These are phyloP conservation scores for Aegle marmelos DNA, from an alignment of 345 rosid species.

Conservation along the genomic window DNA sequence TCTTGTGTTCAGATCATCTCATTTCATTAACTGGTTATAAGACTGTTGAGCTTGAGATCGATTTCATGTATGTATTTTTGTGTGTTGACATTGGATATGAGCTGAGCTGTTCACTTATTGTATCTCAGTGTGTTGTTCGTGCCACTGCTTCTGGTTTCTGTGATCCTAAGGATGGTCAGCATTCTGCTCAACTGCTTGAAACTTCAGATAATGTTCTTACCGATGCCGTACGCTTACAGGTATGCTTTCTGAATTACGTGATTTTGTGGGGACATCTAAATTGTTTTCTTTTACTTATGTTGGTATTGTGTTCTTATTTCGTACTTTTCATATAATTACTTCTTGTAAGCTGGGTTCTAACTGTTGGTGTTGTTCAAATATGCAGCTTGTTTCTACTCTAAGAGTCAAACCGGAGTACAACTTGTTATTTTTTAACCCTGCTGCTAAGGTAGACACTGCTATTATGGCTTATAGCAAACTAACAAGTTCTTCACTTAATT, in stretches of 20 bases:
- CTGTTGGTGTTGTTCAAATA: slow-evolving; percentile 23
- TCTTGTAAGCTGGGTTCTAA: slow-evolving; percentile 10
- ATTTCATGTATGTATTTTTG: background rate
- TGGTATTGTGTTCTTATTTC: background rate
- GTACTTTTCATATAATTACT: background rate
- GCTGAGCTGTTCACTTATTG: slow-evolving; percentile 25
- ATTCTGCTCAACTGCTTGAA: slow-evolving; percentile 41
- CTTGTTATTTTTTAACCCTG: slow-evolving; percentile 67
- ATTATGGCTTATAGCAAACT: background rate
- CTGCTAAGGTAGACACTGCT: slow-evolving; percentile 65
- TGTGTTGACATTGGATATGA: slow-evolving; percentile 7
- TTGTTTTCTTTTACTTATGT: background rate
- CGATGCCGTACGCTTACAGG: slow-evolving; percentile 80
- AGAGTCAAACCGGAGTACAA: slow-evolving; percentile 76
- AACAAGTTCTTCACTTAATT: background rate
- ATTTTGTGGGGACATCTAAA: background rate
- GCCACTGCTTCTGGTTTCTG: slow-evolving; percentile 60
- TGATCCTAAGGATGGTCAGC: slow-evolving; percentile 32
- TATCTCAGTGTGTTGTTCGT: slow-evolving; percentile 71
- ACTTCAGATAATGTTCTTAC: slow-evolving; percentile 47
- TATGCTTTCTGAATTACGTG: slow-evolving; percentile 28
- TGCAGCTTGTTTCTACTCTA: slow-evolving; percentile 89
- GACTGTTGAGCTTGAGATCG: background rate
- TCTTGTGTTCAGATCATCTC: background rate
- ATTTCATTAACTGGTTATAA: background rate